Evolutionary conservation across 1,284 basidiomycete genomes (phyloP).

Genomic region (Exsudoporus floridanus): DNA sequence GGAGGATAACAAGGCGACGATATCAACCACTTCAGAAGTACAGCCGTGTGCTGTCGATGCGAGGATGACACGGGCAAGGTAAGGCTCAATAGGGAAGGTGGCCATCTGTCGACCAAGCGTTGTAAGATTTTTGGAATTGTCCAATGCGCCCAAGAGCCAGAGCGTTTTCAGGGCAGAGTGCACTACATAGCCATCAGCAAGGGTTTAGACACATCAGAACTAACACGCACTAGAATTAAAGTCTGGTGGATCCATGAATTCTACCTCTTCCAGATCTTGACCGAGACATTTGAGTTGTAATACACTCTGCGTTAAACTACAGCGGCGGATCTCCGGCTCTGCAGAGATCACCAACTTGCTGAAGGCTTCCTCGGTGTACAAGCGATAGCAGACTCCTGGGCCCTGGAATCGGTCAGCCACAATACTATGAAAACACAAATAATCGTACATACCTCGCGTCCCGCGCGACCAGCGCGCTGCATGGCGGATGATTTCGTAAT

Average conservation of each 20-base stretch:
- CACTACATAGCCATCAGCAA: constrained; percentile 43
- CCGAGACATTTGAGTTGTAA: constrained; percentile 84
- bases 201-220: neutral
- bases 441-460: constrained; percentile 68
- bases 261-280: constrained; percentile 74
- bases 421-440: neutral
- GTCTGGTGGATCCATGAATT: constrained; percentile 85
- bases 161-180: constrained; percentile 72
- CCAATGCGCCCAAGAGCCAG: constrained; percentile 73
- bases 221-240: constrained; percentile 58
- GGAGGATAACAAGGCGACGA: constrained; percentile 79
- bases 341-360: constrained; percentile 62
- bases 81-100: constrained; percentile 80
- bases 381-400: constrained; percentile 79
- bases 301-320: constrained; percentile 78
- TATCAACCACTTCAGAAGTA: constrained; percentile 72
- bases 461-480: constrained; percentile 86
- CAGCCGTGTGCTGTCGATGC: constrained; percentile 72
- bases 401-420: constrained; percentile 45
- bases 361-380: constrained; percentile 85
- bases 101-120: constrained; percentile 77
- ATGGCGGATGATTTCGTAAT: constrained; percentile 89
- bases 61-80: constrained; percentile 74
- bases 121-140: constrained; percentile 64
- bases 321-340: constrained; percentile 87